Evolutionary conservation across 2,329 filamentous ascomycete genomes (phyloP).

Genomic region (Claviceps sp.): DNA sequence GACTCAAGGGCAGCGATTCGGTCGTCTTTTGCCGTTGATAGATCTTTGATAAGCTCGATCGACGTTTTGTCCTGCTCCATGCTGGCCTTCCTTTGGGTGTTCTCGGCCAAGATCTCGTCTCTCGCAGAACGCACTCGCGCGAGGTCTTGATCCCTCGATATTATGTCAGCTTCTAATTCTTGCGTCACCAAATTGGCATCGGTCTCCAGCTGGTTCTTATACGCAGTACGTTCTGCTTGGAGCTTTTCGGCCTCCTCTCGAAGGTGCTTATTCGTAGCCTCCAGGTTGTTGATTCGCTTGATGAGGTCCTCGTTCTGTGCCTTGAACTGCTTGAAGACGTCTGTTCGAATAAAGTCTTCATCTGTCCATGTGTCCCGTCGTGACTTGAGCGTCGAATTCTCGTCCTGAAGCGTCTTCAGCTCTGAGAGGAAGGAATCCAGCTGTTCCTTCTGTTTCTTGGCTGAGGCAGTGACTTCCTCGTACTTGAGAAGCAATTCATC

Average conservation of each 20-base stretch:
- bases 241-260: conserved; percentile 75
- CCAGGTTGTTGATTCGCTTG: conserved; percentile 79
- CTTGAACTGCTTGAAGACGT: conserved; percentile 86
- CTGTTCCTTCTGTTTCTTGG: conserved; percentile 78
- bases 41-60: conserved; percentile 61
- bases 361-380: conserved; percentile 65
- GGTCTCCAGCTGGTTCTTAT: conserved; percentile 66
- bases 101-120: conserved; percentile 75
- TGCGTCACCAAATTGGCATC: conserved; percentile 60
- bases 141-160: conserved; percentile 70
- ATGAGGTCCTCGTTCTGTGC: conserved; percentile 85
- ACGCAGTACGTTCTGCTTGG: conserved; percentile 72
- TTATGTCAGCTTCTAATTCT: conserved; percentile 72
- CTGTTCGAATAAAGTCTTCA: conserved; percentile 85
- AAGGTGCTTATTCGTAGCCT: conserved; percentile 74
- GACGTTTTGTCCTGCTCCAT: conserved; percentile 65
- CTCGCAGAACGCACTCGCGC: conserved; percentile 71
- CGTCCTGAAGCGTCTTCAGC: conserved; percentile 59
- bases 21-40: conserved; percentile 65
- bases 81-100: conserved; percentile 62
- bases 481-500: conserved; percentile 63
- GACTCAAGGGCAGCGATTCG: conserved; percentile 72
- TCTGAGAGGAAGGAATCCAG: conserved; percentile 67
- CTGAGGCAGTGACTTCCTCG: conserved; percentile 62
- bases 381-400: conserved; percentile 60